A percentile compares a stretch with the other conserved stretches of the same genome.
Conservation (phyloP, 2,329 filamentous ascomycete genomes). For the Sphaerulina populicola region DNA sequence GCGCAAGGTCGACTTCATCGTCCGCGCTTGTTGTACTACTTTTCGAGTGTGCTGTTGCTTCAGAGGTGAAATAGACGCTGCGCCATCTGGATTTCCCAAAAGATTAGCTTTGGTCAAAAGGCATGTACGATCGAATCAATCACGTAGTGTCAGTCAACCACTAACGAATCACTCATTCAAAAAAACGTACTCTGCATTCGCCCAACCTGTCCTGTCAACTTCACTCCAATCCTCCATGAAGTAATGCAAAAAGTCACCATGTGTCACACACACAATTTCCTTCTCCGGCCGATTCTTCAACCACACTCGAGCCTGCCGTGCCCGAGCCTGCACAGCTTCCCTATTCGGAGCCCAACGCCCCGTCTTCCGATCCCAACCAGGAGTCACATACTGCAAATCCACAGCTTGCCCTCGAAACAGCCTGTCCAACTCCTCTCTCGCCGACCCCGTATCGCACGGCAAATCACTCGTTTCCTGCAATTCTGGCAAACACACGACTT, state of each 20-base stretch:
- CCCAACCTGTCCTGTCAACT: conserved; percentile 58
- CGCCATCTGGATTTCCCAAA: conserved; percentile 33
- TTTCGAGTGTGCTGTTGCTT: neutral
- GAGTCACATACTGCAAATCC: conserved; percentile 52
- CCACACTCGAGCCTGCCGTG: conserved; percentile 52
- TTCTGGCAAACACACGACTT: conserved; percentile 60
- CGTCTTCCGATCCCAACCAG: conserved; percentile 64
- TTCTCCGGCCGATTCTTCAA: conserved; percentile 49
- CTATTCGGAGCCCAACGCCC: conserved; percentile 41
- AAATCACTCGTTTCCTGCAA: conserved; percentile 69
- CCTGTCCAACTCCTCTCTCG: conserved; percentile 45
- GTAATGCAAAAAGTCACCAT: conserved; percentile 74
- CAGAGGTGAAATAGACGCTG: conserved; percentile 52
- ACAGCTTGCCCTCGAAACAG: conserved; percentile 56
- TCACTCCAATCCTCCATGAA: conserved; percentile 74
- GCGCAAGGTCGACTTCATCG: conserved; percentile 21
- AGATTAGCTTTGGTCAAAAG: neutral
- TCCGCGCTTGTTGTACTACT: conserved; percentile 28
- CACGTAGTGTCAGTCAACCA: too few species aligned
- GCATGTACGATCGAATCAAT: neutral
- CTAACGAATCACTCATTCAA: too few species aligned
- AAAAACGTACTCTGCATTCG: conserved; percentile 55
- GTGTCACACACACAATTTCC: conserved; percentile 68
- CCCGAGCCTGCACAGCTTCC: conserved; percentile 52
- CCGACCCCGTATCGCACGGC: conserved; percentile 67